Conservation (phyloP, 495 filamentous ascomycete species). For the Pseudotulostoma volvatum region DNA sequence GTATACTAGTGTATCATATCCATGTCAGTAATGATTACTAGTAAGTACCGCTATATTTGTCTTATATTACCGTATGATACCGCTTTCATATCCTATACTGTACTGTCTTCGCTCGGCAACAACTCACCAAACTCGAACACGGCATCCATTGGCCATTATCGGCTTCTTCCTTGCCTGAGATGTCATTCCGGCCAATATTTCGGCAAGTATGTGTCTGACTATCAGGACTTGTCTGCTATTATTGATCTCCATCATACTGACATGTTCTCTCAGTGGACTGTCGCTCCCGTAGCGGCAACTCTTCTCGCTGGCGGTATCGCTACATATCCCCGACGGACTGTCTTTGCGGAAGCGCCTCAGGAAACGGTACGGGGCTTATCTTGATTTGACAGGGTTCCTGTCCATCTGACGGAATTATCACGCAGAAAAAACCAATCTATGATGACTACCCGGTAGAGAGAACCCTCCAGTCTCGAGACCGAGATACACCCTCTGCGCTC, state of each 20-base stretch:
- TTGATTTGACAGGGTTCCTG: too few species aligned
- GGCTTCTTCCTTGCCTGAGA: constrained; percentile 10
- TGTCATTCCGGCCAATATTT: constrained; percentile 33
- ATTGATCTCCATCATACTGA: constrained; percentile 10
- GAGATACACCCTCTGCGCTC: constrained; percentile 18
- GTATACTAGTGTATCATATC: too few species aligned
- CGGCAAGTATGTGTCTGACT: constrained; percentile 21
- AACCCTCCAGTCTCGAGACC: constrained; percentile 12
- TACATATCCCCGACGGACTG: constrained; percentile 35
- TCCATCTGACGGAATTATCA: background rate
- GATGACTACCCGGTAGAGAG: constrained; percentile 42
- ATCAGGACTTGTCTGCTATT: constrained; percentile 5
- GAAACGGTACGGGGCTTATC: constrained; percentile 14
- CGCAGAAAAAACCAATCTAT: constrained; percentile 79
- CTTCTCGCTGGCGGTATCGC: constrained; percentile 36
- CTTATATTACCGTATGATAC: too few species aligned
- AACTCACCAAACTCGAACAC: too few species aligned
- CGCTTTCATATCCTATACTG: too few species aligned
- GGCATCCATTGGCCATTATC: constrained; percentile 8
- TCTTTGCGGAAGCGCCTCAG: constrained; percentile 40
- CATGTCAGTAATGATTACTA: too few species aligned
- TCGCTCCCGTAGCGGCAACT: constrained; percentile 39
- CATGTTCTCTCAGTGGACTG: constrained; percentile 28
- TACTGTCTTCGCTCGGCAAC: too few species aligned
- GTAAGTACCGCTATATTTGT: too few species aligned